Evolutionary conservation across 192 early-diverging fungal genomes (phyloP), one percentile per base, ranked within the genome.

Genomic region (Mortierella antarctica): DNA sequence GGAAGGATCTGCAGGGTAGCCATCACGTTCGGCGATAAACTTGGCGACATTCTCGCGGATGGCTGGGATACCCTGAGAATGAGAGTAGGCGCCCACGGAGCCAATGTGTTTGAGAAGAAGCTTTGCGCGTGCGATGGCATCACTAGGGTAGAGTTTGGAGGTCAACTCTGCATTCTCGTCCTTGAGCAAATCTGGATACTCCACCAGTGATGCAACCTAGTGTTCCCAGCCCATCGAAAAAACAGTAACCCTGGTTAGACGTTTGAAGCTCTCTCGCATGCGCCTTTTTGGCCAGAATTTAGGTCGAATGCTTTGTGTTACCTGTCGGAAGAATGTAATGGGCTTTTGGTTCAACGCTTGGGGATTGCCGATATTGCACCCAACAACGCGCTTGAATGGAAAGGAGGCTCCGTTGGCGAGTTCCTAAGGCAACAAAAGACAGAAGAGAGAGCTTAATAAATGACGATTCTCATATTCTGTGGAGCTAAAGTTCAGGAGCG

Each of bases 251-350:
- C 44, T 11, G 47, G 41, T 11, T 65, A 65, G 49, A 72, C 6
- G 17, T 14, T 74, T 67, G 60, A 39, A 45, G 31, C 17, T 70
- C 62, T 57, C 40, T 18, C 58, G 46, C 6, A 41, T 57, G 52
- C 48, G 59, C 15, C 46, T 4, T 51, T 50, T 59, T 60, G 82
- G 89, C 89, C 83, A 96, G 94, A 48, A 95, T 66, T 54, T 61
- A 41, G n/a, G 42, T 39, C 47, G 70, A 71, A 45, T 61, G 18
- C 57, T 9, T 46, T 8, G 66, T 40, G 48, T 50, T 78, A 97
- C 93, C 86, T 99, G 98, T 44, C 98, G 93, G 88, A 97, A 92
- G 59, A 99, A 99, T 39, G 97, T 98, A 82, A 98, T 93, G 46
- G 97, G 97, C 79, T 91, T 89, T 85, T 85, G 84, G 2, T 70